These are phyloP conservation scores for Teunomyces lycoperdinae DNA, from an alignment of 805 yeast species.

Conservation along the genomic window DNA sequence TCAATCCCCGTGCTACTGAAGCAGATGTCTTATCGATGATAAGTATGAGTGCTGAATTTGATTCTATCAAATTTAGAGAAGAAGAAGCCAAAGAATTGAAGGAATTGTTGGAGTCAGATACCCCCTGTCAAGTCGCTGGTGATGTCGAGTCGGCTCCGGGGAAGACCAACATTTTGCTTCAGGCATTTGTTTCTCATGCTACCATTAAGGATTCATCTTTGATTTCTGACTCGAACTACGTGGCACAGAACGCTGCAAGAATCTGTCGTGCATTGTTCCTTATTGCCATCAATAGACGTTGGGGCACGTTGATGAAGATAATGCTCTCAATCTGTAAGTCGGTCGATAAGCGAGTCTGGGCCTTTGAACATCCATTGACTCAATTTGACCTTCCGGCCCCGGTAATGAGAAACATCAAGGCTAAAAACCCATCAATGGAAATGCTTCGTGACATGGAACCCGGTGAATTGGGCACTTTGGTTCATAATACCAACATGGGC, in stretches of 20 bases:
- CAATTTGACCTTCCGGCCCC: slow-evolving; percentile 81
- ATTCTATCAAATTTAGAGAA: slow-evolving; percentile 79
- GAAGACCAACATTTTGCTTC: slow-evolving; percentile 83
- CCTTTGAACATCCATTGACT: slow-evolving; percentile 82
- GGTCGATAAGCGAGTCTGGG: slow-evolving; percentile 82
- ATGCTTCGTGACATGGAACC: slow-evolving; percentile 68
- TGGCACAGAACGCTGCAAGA: slow-evolving; percentile 93
- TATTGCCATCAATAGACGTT: slow-evolving; percentile 81
- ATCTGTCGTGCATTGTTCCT: slow-evolving; percentile 88
- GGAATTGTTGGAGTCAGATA: slow-evolving; percentile 50
- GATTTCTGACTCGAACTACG: slow-evolving; percentile 83
- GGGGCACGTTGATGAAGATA: slow-evolving; percentile 80
- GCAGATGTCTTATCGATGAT: slow-evolving; percentile 88
- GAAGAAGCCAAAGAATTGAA: slow-evolving; percentile 81
- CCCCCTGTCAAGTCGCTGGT: slow-evolving; percentile 80
- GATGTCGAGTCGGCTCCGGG: slow-evolving; percentile 73
- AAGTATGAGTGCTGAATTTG: slow-evolving; percentile 92
- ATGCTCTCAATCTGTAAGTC: slow-evolving; percentile 83
- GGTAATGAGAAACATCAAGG: slow-evolving; percentile 58
- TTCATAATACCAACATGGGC: slow-evolving; percentile 81
- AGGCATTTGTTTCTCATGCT: slow-evolving; percentile 81
- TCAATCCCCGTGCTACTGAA: slow-evolving; percentile 82
- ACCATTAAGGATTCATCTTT: slow-evolving; percentile 74
- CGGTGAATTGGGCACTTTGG: slow-evolving; percentile 82
- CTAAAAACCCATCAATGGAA: slow-evolving; percentile 67